Evolutionary conservation across 2,329 filamentous ascomycete genomes (phyloP), one percentile per base, ranked within the genome.

Genomic region (Aureobasidium sp.): DNA sequence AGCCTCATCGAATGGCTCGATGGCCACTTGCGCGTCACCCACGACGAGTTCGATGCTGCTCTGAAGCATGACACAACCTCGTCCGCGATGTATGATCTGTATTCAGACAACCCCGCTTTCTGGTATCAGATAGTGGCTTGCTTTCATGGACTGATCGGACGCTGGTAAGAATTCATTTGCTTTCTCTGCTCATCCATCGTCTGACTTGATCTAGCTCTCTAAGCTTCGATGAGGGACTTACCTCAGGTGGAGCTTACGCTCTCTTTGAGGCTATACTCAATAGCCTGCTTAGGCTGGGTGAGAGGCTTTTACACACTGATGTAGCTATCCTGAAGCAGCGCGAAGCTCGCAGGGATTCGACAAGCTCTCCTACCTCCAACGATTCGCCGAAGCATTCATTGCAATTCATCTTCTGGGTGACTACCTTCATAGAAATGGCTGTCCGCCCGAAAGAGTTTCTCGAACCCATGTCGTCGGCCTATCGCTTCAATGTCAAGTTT

Each of bases 11-110:
- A 16, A 5, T 69, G 67, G 67, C 57, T 69, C 8, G 11, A 53
- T 14, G 42, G 44, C 3, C 67, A 67, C 48, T 29, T 68, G 25
- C 21, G 49, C 21, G 62, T 64, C 39, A 68, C 69, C 55, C 64
- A 63, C n/a, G 66, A 67, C 34, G 65, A 65, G 30, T 45, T 62
- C 9, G 62, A 61, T 13, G 58, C 58, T 9, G 62, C 61, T 36
- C 61, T 61, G 21, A 48, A 64, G 29, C 53, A 45, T n/a, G 67
- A 68, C 41, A 39, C 49, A 3, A 9, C 21, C 7, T 45, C 59
- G 16, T 25, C 37, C 4, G 42, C 39, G 5, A 34, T 54, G 2
- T 48, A 27, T 8, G 47, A 27, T 32, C 1, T 61, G 25, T 61
- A 48, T 11, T 65, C 41, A 37, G 63, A 44, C 63, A 66, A 41